Evolutionary conservation across 2,329 filamentous ascomycete species (phyloP).

Genomic region (Diaporthe ampelina): DNA sequence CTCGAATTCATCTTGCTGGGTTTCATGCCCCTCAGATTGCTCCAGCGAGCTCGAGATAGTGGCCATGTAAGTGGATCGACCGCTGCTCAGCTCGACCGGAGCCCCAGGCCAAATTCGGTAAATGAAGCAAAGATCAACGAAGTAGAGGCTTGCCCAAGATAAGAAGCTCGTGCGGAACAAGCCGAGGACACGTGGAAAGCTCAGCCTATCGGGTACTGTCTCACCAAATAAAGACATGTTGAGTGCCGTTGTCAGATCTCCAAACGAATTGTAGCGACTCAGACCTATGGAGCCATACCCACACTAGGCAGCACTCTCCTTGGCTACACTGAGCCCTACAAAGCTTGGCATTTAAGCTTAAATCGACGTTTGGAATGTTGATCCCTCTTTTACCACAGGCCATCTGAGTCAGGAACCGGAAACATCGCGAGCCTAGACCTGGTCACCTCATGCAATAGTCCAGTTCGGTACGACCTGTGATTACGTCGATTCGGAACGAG

Average conservation of each 20-base stretch:
- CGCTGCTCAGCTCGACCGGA: not conserved
- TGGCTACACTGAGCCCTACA: not conserved
- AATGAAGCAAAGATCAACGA: constrained; percentile 11
- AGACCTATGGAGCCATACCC: constrained; percentile 2
- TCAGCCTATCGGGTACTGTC: not conserved
- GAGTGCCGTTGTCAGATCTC: not conserved
- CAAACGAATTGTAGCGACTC: not conserved
- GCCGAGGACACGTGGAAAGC: not conserved
- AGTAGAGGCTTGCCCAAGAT: not conserved
- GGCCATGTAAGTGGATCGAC: constrained; percentile 2
- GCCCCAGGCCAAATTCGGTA: not conserved
- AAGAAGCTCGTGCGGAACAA: not conserved
- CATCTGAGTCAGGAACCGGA: not conserved
- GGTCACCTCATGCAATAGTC: not conserved
- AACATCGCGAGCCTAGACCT: not conserved
- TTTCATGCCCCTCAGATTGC: not conserved
- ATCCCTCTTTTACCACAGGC: not conserved
- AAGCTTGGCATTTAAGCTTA: constrained; percentile 23
- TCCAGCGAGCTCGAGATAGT: not conserved
- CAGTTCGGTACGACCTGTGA: not conserved
- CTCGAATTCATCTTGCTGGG: no score
- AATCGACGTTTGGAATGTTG: constrained; percentile 20
- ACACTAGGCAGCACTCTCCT: not conserved
- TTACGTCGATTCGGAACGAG: not conserved
- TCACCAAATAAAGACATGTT: not conserved